Base-by-base conservation (phyloP, 805 yeast species). In the Saturnispora zaruensis region DNA sequence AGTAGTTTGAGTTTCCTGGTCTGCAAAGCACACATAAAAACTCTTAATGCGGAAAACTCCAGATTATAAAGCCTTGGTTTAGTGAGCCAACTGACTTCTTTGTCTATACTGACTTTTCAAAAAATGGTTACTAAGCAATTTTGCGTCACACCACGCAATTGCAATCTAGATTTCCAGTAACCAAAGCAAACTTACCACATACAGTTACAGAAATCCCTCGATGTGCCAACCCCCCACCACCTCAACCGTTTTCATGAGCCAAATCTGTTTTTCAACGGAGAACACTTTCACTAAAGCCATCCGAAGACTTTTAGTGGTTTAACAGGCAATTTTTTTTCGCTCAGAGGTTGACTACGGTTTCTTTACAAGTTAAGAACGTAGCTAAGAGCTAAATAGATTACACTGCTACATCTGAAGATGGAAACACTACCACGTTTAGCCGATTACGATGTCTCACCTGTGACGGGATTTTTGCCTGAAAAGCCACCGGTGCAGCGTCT, bases 381-480 rank as follows among this genome's bases (percentile, higher is more conserved):
- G 32, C 32, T 28, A 11, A 14, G 5, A 11, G 32, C 9, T 3
- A 28, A 14, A 28, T 14, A 28, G 13, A 9, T 14, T 28, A 28
- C 32, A 5, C 9, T 14, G 13, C 14, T n/a, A 20, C 23, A 7
- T 41, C n/a, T 41, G 16, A 24, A 23, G n/a, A 47, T 47, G 50
- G 34, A 41, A 34, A 25, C n/a, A 26, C 50, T 81, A 11, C 85
- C 86, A 6, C 58, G 58, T 11, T 70, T 84, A 34, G 74, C 69
- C 49, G 83, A 82, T 60, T 90, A 81, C 63, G 90, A 82, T 41
- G 77, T 90, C 36, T 82, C 86, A 21, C 77, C 79, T 3, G 64
- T 59, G 25, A 76, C 87, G 0, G 98, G 97, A 28, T 90, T 90
- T 60, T 72, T 91, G 21, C 96, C 97, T 2, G 75, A 73, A 7